Percentiles rank a stretch among this genome's conserved stretches.
phyloP scores from a whole-genome alignment of 257 asterid species.

The Scutellaria minor region DNA sequence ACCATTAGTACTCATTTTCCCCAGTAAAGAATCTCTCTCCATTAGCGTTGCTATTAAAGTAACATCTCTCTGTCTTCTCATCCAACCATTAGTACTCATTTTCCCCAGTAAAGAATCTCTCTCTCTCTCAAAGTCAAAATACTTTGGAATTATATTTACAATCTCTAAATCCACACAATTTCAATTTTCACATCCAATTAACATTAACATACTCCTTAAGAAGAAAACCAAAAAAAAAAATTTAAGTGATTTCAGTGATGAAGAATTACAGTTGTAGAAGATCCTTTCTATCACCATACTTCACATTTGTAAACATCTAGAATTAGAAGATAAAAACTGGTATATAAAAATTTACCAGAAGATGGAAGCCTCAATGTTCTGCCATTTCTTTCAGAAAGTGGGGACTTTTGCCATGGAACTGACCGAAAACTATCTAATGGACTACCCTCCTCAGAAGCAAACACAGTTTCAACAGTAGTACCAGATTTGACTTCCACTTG shows the following conservation, averaged over 20 bases:
- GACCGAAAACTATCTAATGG: constrained; percentile 78
- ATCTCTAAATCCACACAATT: constrained; percentile 37
- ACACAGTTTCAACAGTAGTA: constrained; percentile 57
- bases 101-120: constrained; percentile 4
- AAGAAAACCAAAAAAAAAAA: neutral
- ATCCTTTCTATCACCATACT: constrained; percentile 6
- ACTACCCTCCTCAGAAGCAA: constrained; percentile 85
- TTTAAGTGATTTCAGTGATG: neutral
- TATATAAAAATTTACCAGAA: constrained; percentile 60
- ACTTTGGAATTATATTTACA: constrained; percentile 30
- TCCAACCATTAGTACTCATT: constrained; percentile 5
- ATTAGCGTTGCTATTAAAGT: constrained; percentile 1
- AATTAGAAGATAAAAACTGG: constrained; percentile 19
- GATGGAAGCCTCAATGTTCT: constrained; percentile 54
- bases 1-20: constrained; percentile 1
- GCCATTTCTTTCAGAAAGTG: constrained; percentile 65
- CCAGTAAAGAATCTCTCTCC: constrained; percentile 4
- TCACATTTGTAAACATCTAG: constrained; percentile 20
- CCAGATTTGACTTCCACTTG: constrained; percentile 61
- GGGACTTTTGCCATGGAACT: constrained; percentile 71
- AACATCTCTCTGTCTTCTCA: constrained; percentile 11
- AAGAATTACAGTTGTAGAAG: constrained; percentile 22
- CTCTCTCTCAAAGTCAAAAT: constrained; percentile 35
- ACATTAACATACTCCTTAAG: neutral
- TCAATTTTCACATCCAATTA: constrained; percentile 33